phyloP scores from a whole-genome alignment of 345 rosid species.

The Chamaenerion angustifolium region DNA sequence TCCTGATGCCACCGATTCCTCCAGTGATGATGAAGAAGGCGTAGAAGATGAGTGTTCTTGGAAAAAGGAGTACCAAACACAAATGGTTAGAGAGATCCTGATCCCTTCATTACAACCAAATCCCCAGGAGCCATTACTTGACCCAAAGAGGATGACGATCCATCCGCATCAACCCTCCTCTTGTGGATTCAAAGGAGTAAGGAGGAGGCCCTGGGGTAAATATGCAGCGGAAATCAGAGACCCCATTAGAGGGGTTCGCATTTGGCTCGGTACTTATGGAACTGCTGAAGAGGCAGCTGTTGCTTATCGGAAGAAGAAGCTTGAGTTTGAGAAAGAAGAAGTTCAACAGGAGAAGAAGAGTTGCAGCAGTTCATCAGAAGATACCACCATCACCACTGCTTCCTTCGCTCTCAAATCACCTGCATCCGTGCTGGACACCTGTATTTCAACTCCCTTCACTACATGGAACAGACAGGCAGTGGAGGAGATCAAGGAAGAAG shows the following conservation, averaged over 20 bases:
- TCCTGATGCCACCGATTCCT: conserved; percentile 37
- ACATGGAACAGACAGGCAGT: neutral
- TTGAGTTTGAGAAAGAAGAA: conserved; percentile 17
- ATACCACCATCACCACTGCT: neutral
- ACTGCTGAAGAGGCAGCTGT: conserved; percentile 41
- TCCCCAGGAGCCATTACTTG: neutral
- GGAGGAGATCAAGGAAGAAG: neutral
- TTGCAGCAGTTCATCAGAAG: conserved; percentile 2
- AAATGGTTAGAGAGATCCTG: conserved; percentile 17
- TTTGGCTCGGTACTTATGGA: conserved; percentile 41
- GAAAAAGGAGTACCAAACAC: conserved; percentile 4
- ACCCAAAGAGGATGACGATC: conserved; percentile 3
- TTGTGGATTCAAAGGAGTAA: conserved; percentile 25
- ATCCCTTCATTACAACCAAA: neutral
- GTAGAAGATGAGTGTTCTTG: too few species aligned
- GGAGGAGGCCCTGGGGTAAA: conserved; percentile 41
- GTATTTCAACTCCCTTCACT: conserved; percentile 1
- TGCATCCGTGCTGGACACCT: conserved; percentile 32
- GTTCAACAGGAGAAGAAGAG: conserved; percentile 7
- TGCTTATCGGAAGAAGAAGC: conserved; percentile 27
- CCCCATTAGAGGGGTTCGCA: conserved; percentile 21
- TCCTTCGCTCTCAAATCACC: conserved; percentile 23
- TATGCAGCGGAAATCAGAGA: conserved; percentile 39
- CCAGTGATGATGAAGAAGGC: conserved; percentile 28
- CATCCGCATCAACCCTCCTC: conserved; percentile 2